Base-by-base conservation (phyloP, 768 basidiomycete genomes). In the Tylopilus rubrobrunneus region DNA sequence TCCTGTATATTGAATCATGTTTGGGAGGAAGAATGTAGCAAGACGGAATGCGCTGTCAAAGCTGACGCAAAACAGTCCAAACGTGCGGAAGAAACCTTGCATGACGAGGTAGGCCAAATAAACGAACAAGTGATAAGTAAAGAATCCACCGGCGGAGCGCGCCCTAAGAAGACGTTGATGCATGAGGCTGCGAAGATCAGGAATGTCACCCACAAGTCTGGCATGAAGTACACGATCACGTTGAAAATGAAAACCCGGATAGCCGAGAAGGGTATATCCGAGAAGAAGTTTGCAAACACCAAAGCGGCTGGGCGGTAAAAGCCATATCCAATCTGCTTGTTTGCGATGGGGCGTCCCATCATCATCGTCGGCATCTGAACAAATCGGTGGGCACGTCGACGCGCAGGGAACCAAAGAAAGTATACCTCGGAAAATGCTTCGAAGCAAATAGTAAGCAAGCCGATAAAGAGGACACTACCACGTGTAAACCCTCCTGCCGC, bases 401-500 rank as follows among this genome's bases (percentile, higher is more conserved):
- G 15, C 21, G 50, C 49, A 33, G 54, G 17, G 17, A 5, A 29
- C n/a, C 19, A 25, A 47, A 31, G 51, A 59, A 64, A 48, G 67
- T 70, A 27, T 67, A 83, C 79, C 75, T 87, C 89, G 44, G 81
- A 78, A 60, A 89, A 89, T 0, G 86, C 86, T 61, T 89, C 84
- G 49, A 90, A 73, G 64, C 80, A 80, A 44, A 82, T 84, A 0
- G 83, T 80, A 42, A 93, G 68, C 53, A 90, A 68, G 15, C 82
- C 83, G 37, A 78, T 70, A 67, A 94, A 93, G 49, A 95, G 80
- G 29, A 92, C 82, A 70, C 88, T 78, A 44, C 90, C 91, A 57
- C 92, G 83, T 25, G 92, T 92, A 72, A 97, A 97, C 0, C 86
- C 89, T 31, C 93, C 93, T 40, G 79, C 78, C 7, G 92, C 82